Base-by-base conservation (phyloP, 148 eudicot genomes). In the Cornus controversa region DNA sequence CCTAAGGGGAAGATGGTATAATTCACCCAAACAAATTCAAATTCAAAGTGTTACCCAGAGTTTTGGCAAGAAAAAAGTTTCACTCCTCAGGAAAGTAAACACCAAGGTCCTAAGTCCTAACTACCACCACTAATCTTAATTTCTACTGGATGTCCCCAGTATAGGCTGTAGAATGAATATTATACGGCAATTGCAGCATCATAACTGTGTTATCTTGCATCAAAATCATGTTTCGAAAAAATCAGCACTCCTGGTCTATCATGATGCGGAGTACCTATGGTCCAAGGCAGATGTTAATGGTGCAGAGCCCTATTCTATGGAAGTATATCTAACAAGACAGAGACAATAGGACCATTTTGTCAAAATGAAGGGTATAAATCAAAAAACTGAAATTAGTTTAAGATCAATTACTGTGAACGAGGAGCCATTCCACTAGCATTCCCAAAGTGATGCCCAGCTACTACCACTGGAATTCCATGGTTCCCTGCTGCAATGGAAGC, bases 341-440 rank as follows among this genome's bases (percentile, higher is more conserved):
- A 18, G 20, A n/a, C 54, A 69, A 40, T 1, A 6, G 57, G 34
- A 37, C 50, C 34, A 23, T 53, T 65, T 42, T 40, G 28, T 31
- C 10, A 72, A 13, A 68, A 0, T 37, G 34, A 25, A 73, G 13
- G 23, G 5, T n/a, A n/a, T n/a, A n/a, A n/a, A n/a, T n/a, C n/a
- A n/a, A n/a, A n/a, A n/a, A n/a, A n/a, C n/a, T n/a, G n/a, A 69
- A 23, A 81, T 67, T 20, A 45, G 65, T 77, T 40, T 77, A 62
- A 69, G 78, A 60, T 76, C 66, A 34, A 83, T 91, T 91, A 96
- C 99, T 96, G 99, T 75, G 99, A 81, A 79, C 92, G 99, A 81
- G 99, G 99, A 85, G 99, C 99, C 99, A 96, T 96, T 81, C 99
- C 99, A 87, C 99, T 96, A 53, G 99, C 99, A 90, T 93, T 90